Evolutionary conservation across 2,329 filamentous ascomycete genomes (phyloP).

Genomic region (Penicillium occitanis): DNA sequence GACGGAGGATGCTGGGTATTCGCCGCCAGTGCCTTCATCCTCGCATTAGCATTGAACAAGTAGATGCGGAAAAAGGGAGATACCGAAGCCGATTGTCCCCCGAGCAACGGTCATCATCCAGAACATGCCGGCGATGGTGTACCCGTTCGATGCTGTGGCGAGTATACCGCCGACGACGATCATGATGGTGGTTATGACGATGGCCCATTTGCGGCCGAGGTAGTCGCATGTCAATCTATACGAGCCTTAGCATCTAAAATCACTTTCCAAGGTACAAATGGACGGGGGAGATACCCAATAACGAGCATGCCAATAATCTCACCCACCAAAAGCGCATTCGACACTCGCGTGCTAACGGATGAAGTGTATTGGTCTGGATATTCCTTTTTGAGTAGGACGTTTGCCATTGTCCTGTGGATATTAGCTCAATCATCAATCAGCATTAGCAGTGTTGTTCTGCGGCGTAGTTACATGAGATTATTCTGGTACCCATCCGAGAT

Average conservation of each 20-base stretch:
- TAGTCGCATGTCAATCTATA: slow-evolving; percentile 45
- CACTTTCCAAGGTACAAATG: no score
- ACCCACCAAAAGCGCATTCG: slow-evolving; percentile 32
- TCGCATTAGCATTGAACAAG: neutral
- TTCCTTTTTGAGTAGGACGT: slow-evolving; percentile 31
- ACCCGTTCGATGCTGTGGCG: slow-evolving; percentile 47
- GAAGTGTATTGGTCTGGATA: slow-evolving; percentile 30
- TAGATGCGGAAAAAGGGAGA: neutral
- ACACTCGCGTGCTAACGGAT: slow-evolving; percentile 31
- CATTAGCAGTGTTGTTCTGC: no score
- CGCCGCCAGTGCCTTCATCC: slow-evolving; percentile 40
- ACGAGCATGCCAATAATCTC: slow-evolving; percentile 32
- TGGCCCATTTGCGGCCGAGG: slow-evolving; percentile 49
- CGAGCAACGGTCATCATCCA: slow-evolving; percentile 55
- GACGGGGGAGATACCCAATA: slow-evolving; percentile 26
- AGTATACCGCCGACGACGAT: slow-evolving; percentile 50
- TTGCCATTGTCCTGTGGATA: slow-evolving; percentile 31
- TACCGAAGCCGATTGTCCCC: slow-evolving; percentile 50
- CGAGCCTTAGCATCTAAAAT: no score
- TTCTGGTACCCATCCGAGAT: slow-evolving; percentile 36
- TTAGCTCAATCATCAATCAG: neutral
- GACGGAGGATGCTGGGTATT: slow-evolving; percentile 51
- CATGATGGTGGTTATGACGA: slow-evolving; percentile 48
- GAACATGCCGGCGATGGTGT: slow-evolving; percentile 52
- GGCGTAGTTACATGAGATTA: slow-evolving; percentile 28